Evolutionary conservation across 768 basidiomycete species (phyloP), one percentile per base, ranked within the genome.

Genomic region (Phallus indusiatus): DNA sequence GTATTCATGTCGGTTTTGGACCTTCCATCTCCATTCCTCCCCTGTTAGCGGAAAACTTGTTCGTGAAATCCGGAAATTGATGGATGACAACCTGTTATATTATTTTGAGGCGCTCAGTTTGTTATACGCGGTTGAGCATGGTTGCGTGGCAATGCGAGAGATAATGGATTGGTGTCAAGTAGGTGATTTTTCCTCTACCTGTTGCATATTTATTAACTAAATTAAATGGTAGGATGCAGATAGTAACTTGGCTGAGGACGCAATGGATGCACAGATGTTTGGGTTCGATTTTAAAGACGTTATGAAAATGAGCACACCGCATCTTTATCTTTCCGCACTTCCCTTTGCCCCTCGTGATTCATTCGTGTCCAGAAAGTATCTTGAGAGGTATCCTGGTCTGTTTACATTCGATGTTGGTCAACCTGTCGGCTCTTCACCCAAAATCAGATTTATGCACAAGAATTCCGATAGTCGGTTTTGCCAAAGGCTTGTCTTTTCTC

Each of bases 241-340:
- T 54, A 1, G 42, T 34, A 5, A 51, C 67, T 20, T 51, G 14
- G 50, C 21, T 2, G 50, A 37, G 9, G 61, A 64, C 28, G 18
- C 47, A 14, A 21, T 18, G 55, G 74, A 73, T 34, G 66, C 66
- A 24, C 34, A 37, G 16, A 62, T 59, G 12, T 75, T 76, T 60
- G 62, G 76, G 11, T 62, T 64, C 5, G 18, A 59, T 4, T 76
- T 75, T 64, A 64, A 60, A n/a, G 50, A 60, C 1, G 55, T 67
- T 17, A 69, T 75, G 22, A 59, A 64, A 46, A n/a, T n/a, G n/a
- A 72, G 72, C 50, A 66, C 69, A 16, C 70, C 73, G 10, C 74
- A 76, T 47, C 68, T 76, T 9, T 76, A 76, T 60, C n/a, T 76
- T 5, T 75, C 75, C 33, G 75, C 72, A n/a, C 61, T 76, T 36